A percentile compares a stretch with the other conserved stretches of the same genome.
Evolutionary conservation across 2,329 filamentous ascomycete species (phyloP).

Genomic region (Pseudopithomyces chartarum): DNA sequence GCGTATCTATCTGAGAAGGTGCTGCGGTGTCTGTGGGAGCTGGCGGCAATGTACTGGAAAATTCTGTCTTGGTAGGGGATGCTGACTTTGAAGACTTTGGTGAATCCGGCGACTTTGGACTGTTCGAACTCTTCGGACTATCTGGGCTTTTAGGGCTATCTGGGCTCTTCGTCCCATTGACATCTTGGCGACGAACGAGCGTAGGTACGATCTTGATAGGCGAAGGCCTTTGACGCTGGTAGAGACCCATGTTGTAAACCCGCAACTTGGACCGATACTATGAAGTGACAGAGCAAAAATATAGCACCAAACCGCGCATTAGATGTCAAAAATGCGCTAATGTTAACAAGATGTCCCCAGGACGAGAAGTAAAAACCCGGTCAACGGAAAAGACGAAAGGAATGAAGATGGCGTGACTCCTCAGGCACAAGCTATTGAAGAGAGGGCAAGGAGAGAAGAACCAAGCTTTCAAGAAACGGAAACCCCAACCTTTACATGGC

Average conservation of each 20-base stretch:
- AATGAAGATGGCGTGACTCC: constrained; percentile 25
- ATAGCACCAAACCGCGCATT: neutral
- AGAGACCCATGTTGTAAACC: constrained; percentile 28
- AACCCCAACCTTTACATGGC: constrained; percentile 36
- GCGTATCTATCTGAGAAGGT: neutral
- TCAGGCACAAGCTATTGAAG: constrained; percentile 22
- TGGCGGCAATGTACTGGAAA: neutral
- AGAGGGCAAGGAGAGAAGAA: constrained; percentile 19
- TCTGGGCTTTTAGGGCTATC: neutral
- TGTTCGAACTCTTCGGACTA: constrained; percentile 8
- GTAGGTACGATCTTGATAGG: constrained; percentile 27
- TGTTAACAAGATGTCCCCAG: constrained; percentile 28
- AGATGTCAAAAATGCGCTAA: neutral
- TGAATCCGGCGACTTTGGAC: constrained; percentile 18
- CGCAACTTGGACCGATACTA: constrained; percentile 13
- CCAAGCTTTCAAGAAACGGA: constrained; percentile 21
- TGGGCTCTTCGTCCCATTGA: neutral
- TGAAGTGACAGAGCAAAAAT: neutral
- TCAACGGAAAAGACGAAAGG: constrained; percentile 33
- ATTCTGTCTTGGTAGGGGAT: neutral
- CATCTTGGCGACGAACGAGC: constrained; percentile 25
- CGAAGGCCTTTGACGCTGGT: constrained; percentile 33
- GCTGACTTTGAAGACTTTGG: neutral
- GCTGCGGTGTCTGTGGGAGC: neutral
- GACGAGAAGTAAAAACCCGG: constrained; percentile 36